phyloP scores from a whole-genome alignment of 805 yeast genomes.

The Nakazawaea wickerhamii region DNA sequence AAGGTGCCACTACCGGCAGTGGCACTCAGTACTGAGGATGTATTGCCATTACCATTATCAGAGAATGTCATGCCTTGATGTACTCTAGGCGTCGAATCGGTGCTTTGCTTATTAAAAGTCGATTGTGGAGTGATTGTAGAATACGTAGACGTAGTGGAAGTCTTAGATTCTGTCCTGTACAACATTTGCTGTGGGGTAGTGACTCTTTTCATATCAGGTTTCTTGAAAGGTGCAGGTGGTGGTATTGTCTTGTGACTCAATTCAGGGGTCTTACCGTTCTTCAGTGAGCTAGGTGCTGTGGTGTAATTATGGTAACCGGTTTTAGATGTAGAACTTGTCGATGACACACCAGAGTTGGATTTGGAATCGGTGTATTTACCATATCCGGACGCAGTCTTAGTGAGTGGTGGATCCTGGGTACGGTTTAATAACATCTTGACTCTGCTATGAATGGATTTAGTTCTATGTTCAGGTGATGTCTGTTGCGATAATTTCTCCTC shows the following conservation, averaged over 20 bases:
- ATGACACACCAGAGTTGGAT: neutral
- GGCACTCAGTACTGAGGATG: conserved; percentile 3
- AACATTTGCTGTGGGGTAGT: conserved; percentile 1
- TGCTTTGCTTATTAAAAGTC: conserved; percentile 11
- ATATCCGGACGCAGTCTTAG: conserved; percentile 73
- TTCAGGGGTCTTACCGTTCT: neutral
- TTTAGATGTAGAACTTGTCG: neutral
- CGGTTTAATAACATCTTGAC: conserved; percentile 44
- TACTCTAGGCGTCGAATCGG: conserved; percentile 15
- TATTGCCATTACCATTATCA: neutral
- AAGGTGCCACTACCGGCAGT: conserved; percentile 12
- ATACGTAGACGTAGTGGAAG: conserved; percentile 8
- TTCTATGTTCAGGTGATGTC: conserved; percentile 13
- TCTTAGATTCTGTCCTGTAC: conserved; percentile 5
- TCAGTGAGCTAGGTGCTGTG: neutral
- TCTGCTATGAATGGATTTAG: conserved; percentile 46
- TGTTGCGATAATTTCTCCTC: conserved; percentile 3
- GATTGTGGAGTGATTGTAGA: conserved; percentile 13
- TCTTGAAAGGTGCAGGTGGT: neutral
- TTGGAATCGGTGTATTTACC: conserved; percentile 61
- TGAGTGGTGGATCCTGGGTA: conserved; percentile 36
- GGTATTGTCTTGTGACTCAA: too few species aligned
- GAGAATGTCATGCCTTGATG: neutral
- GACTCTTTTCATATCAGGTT: conserved; percentile 2
- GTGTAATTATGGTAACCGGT: neutral